phyloP scores from a whole-genome alignment of 2,329 filamentous ascomycete genomes.

The Phialophora macrospora region DNA sequence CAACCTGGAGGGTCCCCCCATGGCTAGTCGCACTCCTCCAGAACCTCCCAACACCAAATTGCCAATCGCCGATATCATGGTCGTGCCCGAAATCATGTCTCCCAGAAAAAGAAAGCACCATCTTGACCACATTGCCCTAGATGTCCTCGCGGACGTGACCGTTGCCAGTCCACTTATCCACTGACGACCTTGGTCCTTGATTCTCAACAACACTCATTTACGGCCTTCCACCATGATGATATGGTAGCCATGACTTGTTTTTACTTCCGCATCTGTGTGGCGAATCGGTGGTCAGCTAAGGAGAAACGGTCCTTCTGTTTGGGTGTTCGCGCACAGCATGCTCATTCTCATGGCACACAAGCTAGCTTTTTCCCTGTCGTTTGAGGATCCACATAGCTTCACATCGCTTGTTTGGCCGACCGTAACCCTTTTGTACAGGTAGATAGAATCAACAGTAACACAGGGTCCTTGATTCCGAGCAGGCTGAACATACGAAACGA shows the following conservation, averaged over 20 bases:
- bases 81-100: conserved; percentile 29
- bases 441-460: conserved; percentile 16
- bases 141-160: conserved; percentile 39
- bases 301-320: conserved; percentile 24
- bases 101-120: conserved; percentile 37
- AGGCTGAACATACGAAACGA: conserved; percentile 11
- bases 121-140: conserved; percentile 35
- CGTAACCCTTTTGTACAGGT: conserved; percentile 25
- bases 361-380: neutral
- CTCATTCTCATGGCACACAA: conserved; percentile 1
- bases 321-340: conserved; percentile 4
- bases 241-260: conserved; percentile 70
- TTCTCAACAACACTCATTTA: conserved; percentile 51
- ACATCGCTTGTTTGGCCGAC: conserved; percentile 23
- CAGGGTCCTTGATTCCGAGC: conserved; percentile 21
- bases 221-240: conserved; percentile 71
- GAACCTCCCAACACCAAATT: conserved; percentile 20
- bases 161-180: conserved; percentile 36
- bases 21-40: conserved; percentile 25
- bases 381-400: conserved; percentile 11
- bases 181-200: conserved; percentile 19
- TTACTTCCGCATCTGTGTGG: conserved; percentile 59
- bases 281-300: conserved; percentile 16
- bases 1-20: conserved; percentile 19
- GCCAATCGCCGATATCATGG: conserved; percentile 28